Percentiles rank a stretch among this genome's conserved stretches.
phyloP scores from a whole-genome alignment of 495 filamentous ascomycete species.

The Aspergillus taichungensis region DNA sequence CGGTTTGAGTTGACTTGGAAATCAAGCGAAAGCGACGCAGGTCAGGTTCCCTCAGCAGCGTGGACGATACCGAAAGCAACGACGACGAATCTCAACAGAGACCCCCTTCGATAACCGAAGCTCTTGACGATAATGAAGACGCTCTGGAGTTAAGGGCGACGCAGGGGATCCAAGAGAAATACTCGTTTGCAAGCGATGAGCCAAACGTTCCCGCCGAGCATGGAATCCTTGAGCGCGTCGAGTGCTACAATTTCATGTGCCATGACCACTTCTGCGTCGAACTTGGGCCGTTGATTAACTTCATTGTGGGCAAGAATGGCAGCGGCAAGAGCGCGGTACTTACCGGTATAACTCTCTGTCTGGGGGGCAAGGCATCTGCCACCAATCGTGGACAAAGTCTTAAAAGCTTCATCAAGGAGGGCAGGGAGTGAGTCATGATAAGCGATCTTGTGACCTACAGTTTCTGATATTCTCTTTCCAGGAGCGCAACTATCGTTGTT shows the following conservation, averaged over 20 bases:
- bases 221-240: conserved; percentile 74
- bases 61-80: conserved; percentile 19
- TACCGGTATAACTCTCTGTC: conserved; percentile 88
- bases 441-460: conserved; percentile 10
- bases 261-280: conserved; percentile 70
- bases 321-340: conserved; percentile 97
- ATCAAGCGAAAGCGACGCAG: conserved; percentile 32
- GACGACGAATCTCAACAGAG: conserved; percentile 13
- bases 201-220: conserved; percentile 72
- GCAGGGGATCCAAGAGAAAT: conserved; percentile 57
- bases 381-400: conserved; percentile 93
- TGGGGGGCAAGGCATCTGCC: conserved; percentile 87
- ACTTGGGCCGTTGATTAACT: conserved; percentile 90
- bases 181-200: conserved; percentile 40
- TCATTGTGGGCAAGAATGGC: conserved; percentile 94
- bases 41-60: conserved; percentile 16
- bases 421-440: conserved; percentile 50
- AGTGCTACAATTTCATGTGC: conserved; percentile 92
- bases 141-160: conserved; percentile 58
- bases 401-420: conserved; percentile 89
- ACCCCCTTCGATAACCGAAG: conserved; percentile 26
- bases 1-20: conserved; percentile 8
- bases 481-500: conserved; percentile 52
- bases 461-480: conserved; percentile 12
- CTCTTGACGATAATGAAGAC: conserved; percentile 33